These are phyloP conservation scores for Fusarium sp. DNA, from an alignment of 2,329 filamentous ascomycete genomes.

Conservation along the genomic window DNA sequence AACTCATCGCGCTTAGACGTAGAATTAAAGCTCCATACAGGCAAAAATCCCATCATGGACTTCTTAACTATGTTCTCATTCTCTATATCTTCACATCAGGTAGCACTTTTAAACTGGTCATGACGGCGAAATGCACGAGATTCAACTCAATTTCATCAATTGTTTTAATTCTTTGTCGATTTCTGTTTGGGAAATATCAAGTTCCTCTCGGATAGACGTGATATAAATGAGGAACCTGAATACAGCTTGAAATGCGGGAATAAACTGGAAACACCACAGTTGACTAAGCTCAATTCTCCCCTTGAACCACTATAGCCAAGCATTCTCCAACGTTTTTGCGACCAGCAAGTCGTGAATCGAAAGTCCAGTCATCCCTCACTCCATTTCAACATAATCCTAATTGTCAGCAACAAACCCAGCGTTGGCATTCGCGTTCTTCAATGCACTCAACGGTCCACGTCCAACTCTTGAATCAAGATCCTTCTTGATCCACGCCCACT, in stretches of 20 bases:
- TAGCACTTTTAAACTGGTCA: too few species aligned
- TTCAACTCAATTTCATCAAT: too few species aligned
- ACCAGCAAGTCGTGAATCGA: neutral
- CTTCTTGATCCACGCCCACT: slow-evolving; percentile 18
- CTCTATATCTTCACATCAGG: too few species aligned
- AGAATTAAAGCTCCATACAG: too few species aligned
- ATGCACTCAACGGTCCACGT: neutral
- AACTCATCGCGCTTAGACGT: too few species aligned
- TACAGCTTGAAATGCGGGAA: neutral
- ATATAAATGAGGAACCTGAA: rapidly evolving
- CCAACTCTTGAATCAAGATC: slow-evolving; percentile 1
- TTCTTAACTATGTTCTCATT: too few species aligned
- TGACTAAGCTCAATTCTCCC: too few species aligned
- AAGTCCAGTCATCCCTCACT: rapidly evolving
- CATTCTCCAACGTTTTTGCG: rapidly evolving
- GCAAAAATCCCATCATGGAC: too few species aligned
- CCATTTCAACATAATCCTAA: rapidly evolving
- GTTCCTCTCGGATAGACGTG: neutral
- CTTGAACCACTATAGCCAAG: neutral
- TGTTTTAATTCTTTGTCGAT: rapidly evolving
- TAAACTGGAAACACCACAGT: neutral
- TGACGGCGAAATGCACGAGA: too few species aligned
- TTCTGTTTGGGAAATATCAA: rapidly evolving
- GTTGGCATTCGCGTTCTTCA: slow-evolving; percentile 6
- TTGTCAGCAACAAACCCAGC: neutral